Percentiles rank a stretch among this genome's conserved stretches.
These are phyloP conservation scores for Fusarium mangiferae DNA, from an alignment of 2,329 filamentous ascomycete species.

Conservation along the genomic window DNA sequence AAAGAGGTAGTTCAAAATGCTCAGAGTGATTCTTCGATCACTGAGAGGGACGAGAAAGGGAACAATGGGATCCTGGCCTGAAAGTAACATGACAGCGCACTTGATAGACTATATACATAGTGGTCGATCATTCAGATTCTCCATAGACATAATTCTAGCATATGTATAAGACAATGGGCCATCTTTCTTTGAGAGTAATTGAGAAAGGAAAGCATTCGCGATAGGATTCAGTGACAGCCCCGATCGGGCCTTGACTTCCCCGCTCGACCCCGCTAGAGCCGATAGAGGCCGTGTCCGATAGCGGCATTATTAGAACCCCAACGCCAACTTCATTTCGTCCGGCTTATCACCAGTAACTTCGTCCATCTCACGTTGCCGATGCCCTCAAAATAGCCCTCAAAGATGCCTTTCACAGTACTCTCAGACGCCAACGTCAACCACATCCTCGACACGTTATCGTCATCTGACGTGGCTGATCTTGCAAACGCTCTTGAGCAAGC, in stretches of 20 bases:
- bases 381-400: background rate
- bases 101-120: background rate
- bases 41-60: background rate
- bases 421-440: constrained; percentile 38
- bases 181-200: accelerated
- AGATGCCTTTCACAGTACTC: constrained; percentile 42
- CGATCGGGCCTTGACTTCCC: background rate
- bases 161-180: background rate
- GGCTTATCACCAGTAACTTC: background rate
- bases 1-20: background rate
- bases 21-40: background rate
- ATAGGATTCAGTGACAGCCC: background rate
- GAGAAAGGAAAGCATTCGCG: background rate
- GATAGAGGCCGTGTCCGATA: background rate
- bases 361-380: no score
- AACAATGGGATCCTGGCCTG: background rate
- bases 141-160: background rate
- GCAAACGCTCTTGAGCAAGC: constrained; percentile 31
- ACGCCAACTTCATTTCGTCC: background rate
- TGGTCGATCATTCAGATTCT: accelerated
- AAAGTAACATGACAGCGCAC: background rate
- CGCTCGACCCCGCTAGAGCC: background rate
- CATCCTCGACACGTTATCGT: constrained; percentile 30
- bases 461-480: constrained; percentile 28
- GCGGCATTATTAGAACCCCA: background rate